Conservation (phyloP, 371 early-diverging fungal genomes). For the Rhizopus delemar region DNA sequence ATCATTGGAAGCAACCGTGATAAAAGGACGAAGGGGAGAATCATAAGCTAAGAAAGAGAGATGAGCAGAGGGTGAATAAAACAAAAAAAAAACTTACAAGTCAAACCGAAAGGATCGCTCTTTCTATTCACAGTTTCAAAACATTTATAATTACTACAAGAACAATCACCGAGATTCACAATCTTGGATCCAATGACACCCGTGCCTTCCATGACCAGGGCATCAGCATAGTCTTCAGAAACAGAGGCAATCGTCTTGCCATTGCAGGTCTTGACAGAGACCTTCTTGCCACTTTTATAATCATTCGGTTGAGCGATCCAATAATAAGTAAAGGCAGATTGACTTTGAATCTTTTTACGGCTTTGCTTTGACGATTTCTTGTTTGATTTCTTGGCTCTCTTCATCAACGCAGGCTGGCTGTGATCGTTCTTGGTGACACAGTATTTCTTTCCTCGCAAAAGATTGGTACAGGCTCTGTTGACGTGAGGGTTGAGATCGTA, state of each 20-base stretch:
- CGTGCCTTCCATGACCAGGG: slow-evolving; percentile 55
- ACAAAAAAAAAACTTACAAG: slow-evolving; percentile 24
- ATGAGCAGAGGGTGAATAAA: neutral
- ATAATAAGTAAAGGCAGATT: slow-evolving; percentile 50
- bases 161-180: slow-evolving; percentile 53
- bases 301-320: slow-evolving; percentile 48
- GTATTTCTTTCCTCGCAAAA: slow-evolving; percentile 40
- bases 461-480: slow-evolving; percentile 35
- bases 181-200: slow-evolving; percentile 50
- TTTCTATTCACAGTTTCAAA: slow-evolving; percentile 44
- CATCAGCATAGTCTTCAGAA: slow-evolving; percentile 45
- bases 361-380: slow-evolving; percentile 15
- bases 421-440: slow-evolving; percentile 26
- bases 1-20: slow-evolving; percentile 48
- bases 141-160: slow-evolving; percentile 47
- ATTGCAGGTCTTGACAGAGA: slow-evolving; percentile 46
- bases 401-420: neutral
- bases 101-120: slow-evolving; percentile 49
- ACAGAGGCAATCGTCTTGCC: slow-evolving; percentile 49
- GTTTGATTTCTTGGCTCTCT: slow-evolving; percentile 15
- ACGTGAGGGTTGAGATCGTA: slow-evolving; percentile 41
- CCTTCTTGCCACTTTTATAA: slow-evolving; percentile 38
- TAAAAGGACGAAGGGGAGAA: slow-evolving; percentile 47
- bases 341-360: slow-evolving; percentile 42
- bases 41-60: slow-evolving; percentile 29